These are phyloP conservation scores for Zygotorulaspora mrakii DNA, from an alignment of 1,139 yeast genomes.

Conservation along the genomic window DNA sequence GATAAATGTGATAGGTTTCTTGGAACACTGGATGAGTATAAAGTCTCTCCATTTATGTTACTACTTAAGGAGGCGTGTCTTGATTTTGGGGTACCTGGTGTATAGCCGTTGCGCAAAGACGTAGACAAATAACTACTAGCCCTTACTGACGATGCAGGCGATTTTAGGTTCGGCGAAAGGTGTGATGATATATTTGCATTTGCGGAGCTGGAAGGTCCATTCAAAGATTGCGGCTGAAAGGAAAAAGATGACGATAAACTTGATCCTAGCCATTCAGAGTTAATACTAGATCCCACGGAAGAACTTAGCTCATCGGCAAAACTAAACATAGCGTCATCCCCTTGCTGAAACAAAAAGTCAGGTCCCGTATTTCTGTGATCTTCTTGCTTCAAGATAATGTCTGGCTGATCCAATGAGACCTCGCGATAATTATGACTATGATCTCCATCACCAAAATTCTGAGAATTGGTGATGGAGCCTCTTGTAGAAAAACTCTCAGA, in stretches of 20 bases:
- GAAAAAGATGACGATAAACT: conserved; percentile 28
- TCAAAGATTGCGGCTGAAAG: conserved; percentile 25
- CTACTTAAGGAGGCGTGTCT: conserved; percentile 25
- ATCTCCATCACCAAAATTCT: conserved; percentile 5
- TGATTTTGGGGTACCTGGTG: conserved; percentile 23
- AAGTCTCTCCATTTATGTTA: conserved; percentile 12
- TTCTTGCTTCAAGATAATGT: conserved; percentile 4
- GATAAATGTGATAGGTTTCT: conserved; percentile 39
- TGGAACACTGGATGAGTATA: conserved; percentile 22
- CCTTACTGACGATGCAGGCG: conserved; percentile 32
- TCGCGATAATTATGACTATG: not conserved
- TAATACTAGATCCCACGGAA: conserved; percentile 31
- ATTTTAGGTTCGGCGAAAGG: conserved; percentile 25
- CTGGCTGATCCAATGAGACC: not conserved
- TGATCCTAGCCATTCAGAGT: conserved; percentile 27
- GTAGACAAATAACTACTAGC: conserved; percentile 30
- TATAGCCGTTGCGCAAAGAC: conserved; percentile 28
- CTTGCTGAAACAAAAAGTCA: conserved; percentile 13
- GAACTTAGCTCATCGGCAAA: conserved; percentile 31
- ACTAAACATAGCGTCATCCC: conserved; percentile 23
- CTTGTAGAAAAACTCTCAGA: conserved; percentile 5
- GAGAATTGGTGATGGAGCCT: conserved; percentile 7
- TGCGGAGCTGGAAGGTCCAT: conserved; percentile 12
- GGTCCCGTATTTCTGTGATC: conserved; percentile 4
- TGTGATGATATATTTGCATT: conserved; percentile 12